phyloP scores from a whole-genome alignment of 805 yeast species.

The Helenozyma baotianmanensis region DNA sequence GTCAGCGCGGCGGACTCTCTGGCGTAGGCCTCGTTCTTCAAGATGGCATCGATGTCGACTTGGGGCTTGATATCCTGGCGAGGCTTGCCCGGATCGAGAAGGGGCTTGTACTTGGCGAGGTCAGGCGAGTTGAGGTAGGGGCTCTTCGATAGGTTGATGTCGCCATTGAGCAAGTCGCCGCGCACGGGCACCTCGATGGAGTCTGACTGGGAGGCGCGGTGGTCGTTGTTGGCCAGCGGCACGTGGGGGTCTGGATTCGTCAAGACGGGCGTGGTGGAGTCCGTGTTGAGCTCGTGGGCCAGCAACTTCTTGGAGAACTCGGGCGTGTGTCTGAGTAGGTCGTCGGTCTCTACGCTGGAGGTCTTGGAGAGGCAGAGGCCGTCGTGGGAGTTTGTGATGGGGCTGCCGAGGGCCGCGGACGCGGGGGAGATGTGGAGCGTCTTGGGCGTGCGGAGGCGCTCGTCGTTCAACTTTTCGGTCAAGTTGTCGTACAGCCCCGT shows the following conservation, averaged over 20 bases:
- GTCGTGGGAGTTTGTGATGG: neutral
- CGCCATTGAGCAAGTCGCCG: conserved; percentile 8
- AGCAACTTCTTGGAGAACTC: neutral
- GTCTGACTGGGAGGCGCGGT: neutral
- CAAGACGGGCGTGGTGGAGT: neutral
- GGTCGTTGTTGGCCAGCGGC: neutral
- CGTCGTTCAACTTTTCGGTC: conserved; percentile 1
- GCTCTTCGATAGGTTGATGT: conserved; percentile 2
- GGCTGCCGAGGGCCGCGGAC: conserved; percentile 1
- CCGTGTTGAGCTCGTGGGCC: neutral
- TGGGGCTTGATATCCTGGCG: conserved; percentile 1
- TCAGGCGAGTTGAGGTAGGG: conserved; percentile 15
- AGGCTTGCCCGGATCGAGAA: conserved; percentile 18
- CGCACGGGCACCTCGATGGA: conserved; percentile 13
- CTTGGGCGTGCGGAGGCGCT: neutral
- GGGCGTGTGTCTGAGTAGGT: conserved; percentile 1
- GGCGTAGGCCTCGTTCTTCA: conserved; percentile 8
- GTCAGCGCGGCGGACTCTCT: conserved; percentile 1
- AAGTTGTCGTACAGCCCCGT: conserved; percentile 1
- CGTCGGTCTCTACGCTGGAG: neutral
- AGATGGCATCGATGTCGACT: conserved; percentile 16
- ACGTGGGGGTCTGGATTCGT: neutral
- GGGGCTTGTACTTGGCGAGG: conserved; percentile 11
- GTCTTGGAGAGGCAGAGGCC: neutral
- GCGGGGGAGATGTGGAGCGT: neutral